Percentiles rank a stretch among this genome's conserved stretches.
Conservation (phyloP, 2,329 filamentous ascomycete species). For the Phialophora chinensis region DNA sequence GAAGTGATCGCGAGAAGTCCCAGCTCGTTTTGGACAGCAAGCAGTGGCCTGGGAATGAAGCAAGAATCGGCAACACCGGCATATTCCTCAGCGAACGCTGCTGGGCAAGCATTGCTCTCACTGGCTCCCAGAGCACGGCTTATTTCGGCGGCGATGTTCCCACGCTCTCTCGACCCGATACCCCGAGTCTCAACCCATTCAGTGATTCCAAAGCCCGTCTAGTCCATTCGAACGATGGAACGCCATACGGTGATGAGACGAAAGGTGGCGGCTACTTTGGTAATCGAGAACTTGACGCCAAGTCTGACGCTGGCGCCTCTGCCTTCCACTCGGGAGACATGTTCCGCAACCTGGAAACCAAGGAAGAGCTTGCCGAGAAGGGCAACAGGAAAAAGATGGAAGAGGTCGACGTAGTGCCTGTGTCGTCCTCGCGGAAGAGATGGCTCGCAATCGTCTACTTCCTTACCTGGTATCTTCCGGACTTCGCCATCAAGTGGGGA, state of each 20-base stretch:
- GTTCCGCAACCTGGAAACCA: conserved; percentile 95
- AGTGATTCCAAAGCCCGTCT: conserved; percentile 63
- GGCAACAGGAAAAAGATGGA: conserved; percentile 88
- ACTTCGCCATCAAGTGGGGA: conserved; percentile 76
- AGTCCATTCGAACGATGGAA: conserved; percentile 53
- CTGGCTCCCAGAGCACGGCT: conserved; percentile 52
- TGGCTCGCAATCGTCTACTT: conserved; percentile 86
- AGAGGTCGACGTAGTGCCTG: conserved; percentile 83
- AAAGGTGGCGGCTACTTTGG: conserved; percentile 80
- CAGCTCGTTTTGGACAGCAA: conserved; percentile 91
- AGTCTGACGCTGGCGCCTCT: conserved; percentile 91
- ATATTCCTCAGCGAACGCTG: conserved; percentile 95
- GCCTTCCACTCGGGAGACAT: conserved; percentile 91
- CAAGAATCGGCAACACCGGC: conserved; percentile 86
- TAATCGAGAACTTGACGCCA: conserved; percentile 76
- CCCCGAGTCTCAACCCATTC: conserved; percentile 55
- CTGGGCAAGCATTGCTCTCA: conserved; percentile 86
- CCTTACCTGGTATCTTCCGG: conserved; percentile 86
- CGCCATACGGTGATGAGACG: conserved; percentile 74
- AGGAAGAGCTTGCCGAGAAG: conserved; percentile 93
- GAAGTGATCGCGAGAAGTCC: conserved; percentile 88
- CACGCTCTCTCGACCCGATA: conserved; percentile 66
- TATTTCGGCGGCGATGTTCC: conserved; percentile 66
- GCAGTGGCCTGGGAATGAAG: conserved; percentile 90
- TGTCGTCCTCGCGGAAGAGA: conserved; percentile 80